Evolutionary conservation across 176 grass and related monocot species (phyloP).

Genomic region (Phoenix dactylifera): DNA sequence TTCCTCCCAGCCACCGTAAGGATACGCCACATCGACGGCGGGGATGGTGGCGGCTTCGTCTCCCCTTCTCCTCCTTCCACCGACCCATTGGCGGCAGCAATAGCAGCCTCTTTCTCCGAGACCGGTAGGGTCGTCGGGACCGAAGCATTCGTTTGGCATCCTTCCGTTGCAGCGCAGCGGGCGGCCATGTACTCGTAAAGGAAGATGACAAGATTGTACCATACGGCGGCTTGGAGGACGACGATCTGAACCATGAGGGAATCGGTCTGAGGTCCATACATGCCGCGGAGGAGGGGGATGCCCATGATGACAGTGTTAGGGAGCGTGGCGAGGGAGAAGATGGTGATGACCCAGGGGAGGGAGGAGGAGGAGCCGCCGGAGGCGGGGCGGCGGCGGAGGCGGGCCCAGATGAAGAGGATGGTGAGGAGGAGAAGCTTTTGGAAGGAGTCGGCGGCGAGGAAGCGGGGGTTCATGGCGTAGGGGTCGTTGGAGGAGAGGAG

Average conservation of each 20-base stretch:
- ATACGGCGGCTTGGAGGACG: conserved; percentile 67
- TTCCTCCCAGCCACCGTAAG: conserved; percentile 48
- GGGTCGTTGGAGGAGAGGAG: conserved; percentile 75
- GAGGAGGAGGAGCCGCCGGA: neutral
- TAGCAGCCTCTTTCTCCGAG: too few relatives aligned
- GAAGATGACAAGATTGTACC: conserved; percentile 81
- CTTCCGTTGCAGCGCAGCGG: neutral
- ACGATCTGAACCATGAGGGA: conserved; percentile 76
- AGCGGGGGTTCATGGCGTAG: conserved; percentile 53
- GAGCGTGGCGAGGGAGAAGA: conserved; percentile 72
- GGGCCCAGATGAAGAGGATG: conserved; percentile 44
- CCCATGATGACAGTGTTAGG: conserved; percentile 97
- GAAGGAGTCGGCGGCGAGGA: conserved; percentile 68
- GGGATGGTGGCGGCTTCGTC: neutral
- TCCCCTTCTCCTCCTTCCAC: too few relatives aligned
- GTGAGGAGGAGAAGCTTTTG: conserved; percentile 58
- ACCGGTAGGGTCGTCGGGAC: neutral
- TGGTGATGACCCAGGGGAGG: conserved; percentile 58
- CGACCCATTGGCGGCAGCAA: too few relatives aligned
- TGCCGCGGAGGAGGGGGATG: conserved; percentile 66
- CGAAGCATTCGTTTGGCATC: neutral
- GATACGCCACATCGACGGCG: conserved; percentile 27
- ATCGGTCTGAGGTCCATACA: conserved; percentile 51
- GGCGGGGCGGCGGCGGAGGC: conserved; percentile 13
- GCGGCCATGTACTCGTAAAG: conserved; percentile 86